These are phyloP conservation scores for Tylopilus sp. DNA, from an alignment of 1,284 basidiomycete species.

Conservation along the genomic window DNA sequence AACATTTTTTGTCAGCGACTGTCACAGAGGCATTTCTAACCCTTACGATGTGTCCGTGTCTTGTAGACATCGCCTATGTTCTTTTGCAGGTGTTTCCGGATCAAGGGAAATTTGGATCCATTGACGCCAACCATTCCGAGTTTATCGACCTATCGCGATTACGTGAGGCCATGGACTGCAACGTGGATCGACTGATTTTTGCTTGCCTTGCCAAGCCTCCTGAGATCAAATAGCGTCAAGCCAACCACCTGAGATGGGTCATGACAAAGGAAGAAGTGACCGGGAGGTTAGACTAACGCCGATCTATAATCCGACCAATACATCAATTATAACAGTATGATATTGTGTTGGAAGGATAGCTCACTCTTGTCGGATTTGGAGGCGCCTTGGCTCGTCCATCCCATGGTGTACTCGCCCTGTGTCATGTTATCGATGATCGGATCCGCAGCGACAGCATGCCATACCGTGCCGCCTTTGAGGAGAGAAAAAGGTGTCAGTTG, in stretches of 20 bases:
- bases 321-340: background rate
- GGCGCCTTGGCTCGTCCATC: slow-evolving; percentile 85
- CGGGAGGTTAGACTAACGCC: slow-evolving; percentile 45
- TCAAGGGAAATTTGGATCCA: slow-evolving; percentile 81
- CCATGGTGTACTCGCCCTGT: slow-evolving; percentile 88
- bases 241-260: slow-evolving; percentile 67
- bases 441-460: slow-evolving; percentile 17
- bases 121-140: slow-evolving; percentile 81
- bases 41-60: slow-evolving; percentile 78
- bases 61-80: slow-evolving; percentile 84
- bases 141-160: slow-evolving; percentile 49
- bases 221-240: slow-evolving; percentile 85
- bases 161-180: background rate
- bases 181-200: background rate
- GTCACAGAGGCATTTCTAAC: background rate
- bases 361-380: slow-evolving; percentile 90
- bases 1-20: background rate
- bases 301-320: slow-evolving; percentile 42
- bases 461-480: slow-evolving; percentile 57
- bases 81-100: slow-evolving; percentile 73
- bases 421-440: background rate
- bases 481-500: background rate
- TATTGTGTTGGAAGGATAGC: slow-evolving; percentile 4
- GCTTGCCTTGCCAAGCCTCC: slow-evolving; percentile 75
- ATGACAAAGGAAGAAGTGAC: slow-evolving; percentile 3